Evolutionary conservation across 1,139 yeast species (phyloP).

Genomic region (Yarrowia galli): DNA sequence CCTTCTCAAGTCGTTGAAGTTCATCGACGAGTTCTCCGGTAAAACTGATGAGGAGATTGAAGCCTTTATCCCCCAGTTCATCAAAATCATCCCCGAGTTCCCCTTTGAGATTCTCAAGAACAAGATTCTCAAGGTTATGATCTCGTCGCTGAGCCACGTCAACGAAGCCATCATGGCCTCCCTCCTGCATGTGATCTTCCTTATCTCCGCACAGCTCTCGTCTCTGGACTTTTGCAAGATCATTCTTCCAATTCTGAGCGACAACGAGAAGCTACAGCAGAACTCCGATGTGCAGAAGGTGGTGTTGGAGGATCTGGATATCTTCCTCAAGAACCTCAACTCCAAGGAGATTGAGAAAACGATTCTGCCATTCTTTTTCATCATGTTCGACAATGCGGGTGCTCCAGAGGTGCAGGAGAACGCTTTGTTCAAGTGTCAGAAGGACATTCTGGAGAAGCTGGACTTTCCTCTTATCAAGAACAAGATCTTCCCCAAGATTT

Average conservation of each 20-base stretch:
- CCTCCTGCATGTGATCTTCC: slow-evolving; percentile 59
- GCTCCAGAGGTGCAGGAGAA: slow-evolving; percentile 62
- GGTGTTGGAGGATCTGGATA: slow-evolving; percentile 63
- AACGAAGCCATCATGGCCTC: slow-evolving; percentile 62
- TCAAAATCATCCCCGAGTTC: slow-evolving; percentile 66
- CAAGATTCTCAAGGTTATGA: slow-evolving; percentile 75
- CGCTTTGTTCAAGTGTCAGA: slow-evolving; percentile 58
- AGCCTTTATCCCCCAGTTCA: slow-evolving; percentile 71
- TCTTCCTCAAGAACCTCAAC: slow-evolving; percentile 62
- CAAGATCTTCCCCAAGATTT: slow-evolving; percentile 72
- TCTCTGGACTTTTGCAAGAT: slow-evolving; percentile 79
- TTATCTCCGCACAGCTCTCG: slow-evolving; percentile 73
- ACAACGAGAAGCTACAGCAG: slow-evolving; percentile 53
- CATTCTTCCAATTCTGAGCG: slow-evolving; percentile 59
- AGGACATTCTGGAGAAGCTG: slow-evolving; percentile 56
- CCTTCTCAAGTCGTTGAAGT: slow-evolving; percentile 79
- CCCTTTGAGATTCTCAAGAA: slow-evolving; percentile 73
- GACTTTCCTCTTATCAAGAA: slow-evolving; percentile 80
- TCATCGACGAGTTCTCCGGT: slow-evolving; percentile 84
- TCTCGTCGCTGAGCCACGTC: slow-evolving; percentile 58
- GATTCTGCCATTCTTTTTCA: slow-evolving; percentile 51
- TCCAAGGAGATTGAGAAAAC: slow-evolving; percentile 52
- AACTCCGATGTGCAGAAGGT: slow-evolving; percentile 60
- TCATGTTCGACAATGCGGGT: slow-evolving; percentile 48
- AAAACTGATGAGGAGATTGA: slow-evolving; percentile 71